Evolutionary conservation across 208 protist species (phyloP).

Genomic region (Angomonas ambiguus): DNA sequence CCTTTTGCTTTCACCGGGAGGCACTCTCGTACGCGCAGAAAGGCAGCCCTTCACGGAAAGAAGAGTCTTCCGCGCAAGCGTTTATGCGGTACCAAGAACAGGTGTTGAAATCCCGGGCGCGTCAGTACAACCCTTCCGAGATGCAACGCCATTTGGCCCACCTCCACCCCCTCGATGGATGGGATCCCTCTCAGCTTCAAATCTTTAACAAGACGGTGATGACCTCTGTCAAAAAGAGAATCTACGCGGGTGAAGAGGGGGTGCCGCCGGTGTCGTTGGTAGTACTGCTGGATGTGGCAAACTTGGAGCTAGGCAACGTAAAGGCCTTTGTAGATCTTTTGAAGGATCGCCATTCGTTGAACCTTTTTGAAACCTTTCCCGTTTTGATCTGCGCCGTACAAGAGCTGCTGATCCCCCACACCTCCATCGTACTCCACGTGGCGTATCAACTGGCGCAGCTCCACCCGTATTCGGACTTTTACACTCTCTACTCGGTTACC

Average conservation of each 20-base stretch:
- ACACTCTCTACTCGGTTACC: slow-evolving; percentile 54
- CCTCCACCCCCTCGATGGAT: slow-evolving; percentile 48
- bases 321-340: slow-evolving; percentile 39
- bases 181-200: slow-evolving; percentile 31
- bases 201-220: slow-evolving; percentile 48
- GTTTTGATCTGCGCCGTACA: slow-evolving; percentile 58
- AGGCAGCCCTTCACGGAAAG: background rate
- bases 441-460: slow-evolving; percentile 62
- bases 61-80: slow-evolving; percentile 13
- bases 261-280: slow-evolving; percentile 33
- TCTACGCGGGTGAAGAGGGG: background rate
- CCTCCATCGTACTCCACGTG: slow-evolving; percentile 40
- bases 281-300: slow-evolving; percentile 67
- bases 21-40: background rate
- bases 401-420: slow-evolving; percentile 73
- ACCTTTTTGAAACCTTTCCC: slow-evolving; percentile 34
- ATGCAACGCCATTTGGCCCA: slow-evolving; percentile 63
- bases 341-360: slow-evolving; percentile 21
- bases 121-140: slow-evolving; percentile 33
- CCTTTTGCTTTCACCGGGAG: slow-evolving; percentile 18
- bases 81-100: background rate
- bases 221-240: slow-evolving; percentile 18
- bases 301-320: slow-evolving; percentile 45
- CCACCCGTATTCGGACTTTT: slow-evolving; percentile 58
- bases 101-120: background rate